Conservation (phyloP, 257 asterid genomes). For the Primulina eburnea region DNA sequence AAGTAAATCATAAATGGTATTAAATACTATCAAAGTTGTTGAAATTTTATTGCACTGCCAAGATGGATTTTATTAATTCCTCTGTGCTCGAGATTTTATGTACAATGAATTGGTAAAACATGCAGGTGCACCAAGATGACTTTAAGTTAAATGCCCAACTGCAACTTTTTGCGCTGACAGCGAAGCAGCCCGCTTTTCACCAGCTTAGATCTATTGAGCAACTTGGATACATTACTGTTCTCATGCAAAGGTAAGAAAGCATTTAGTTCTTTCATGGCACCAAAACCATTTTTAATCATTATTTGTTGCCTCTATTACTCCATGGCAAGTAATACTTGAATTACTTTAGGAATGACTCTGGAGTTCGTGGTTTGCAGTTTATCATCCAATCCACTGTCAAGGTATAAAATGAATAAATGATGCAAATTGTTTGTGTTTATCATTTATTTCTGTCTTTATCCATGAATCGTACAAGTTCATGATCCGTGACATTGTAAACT, state of each 20-base stretch:
- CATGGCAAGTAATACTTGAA: conserved; percentile 10
- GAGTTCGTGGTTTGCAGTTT: conserved; percentile 89
- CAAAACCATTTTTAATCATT: conserved; percentile 8
- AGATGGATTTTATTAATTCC: conserved; percentile 8
- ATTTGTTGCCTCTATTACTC: neutral
- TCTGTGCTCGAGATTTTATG: conserved; percentile 15
- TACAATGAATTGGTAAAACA: conserved; percentile 16
- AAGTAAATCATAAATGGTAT: neutral
- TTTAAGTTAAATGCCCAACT: conserved; percentile 71
- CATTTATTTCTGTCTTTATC: conserved; percentile 3
- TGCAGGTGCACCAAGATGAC: conserved; percentile 94
- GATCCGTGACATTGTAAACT: conserved; percentile 12
- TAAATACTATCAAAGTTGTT: neutral
- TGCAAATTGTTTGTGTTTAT: neutral
- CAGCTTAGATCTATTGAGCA: conserved; percentile 99
- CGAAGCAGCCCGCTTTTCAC: conserved; percentile 95
- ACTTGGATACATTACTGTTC: conserved; percentile 93
- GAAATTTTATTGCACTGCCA: conserved; percentile 1
- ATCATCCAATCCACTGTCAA: conserved; percentile 85
- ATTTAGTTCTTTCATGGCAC: conserved; percentile 14
- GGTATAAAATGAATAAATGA: conserved; percentile 39
- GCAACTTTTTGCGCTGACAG: conserved; percentile 83
- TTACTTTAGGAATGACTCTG: conserved; percentile 72
- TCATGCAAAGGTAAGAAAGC: conserved; percentile 68
- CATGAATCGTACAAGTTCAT: conserved; percentile 6